Base-by-base conservation (phyloP, 805 yeast genomes). In the Millerozyma miso region DNA sequence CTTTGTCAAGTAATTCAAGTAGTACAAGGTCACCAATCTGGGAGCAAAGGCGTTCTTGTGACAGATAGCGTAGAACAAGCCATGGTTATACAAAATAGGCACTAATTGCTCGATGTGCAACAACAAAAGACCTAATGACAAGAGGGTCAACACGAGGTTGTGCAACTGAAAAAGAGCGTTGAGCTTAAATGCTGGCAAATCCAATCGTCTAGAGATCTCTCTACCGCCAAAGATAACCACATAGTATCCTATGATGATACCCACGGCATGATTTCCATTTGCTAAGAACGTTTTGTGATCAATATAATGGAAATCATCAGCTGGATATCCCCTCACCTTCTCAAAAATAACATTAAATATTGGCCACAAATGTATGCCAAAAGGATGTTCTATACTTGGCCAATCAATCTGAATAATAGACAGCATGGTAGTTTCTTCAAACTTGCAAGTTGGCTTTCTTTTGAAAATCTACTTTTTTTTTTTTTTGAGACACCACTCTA, bases 1-100 rank as follows among this genome's bases (percentile, higher is more conserved):
- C 69, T 91, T 91, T 62, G 93, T 84, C 66, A 91, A 73, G 69
- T 90, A 91, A 73, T 90, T 91, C 69, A 91, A 72, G 71, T 90
- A 91, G 71, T 93, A 91, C 51, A 91, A 67, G 20, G 87, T 76
- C 49, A 88, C 91, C 63, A 91, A 76, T 56, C 81, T 81, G 51
- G 84, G 86, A 35, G 96, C 83, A 85, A 90, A 91, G 8, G 96
- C 83, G 38, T 77, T 75, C 49, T 71, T 63, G 65, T 80, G 67
- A 68, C 98, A 93, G 58, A 91, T 83, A 39, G 95, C 86, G 59
- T 79, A 88, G 64, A 85, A 83, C 14, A 91, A 41, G 12, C 98
- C 98, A 58, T 90, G 79, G 48, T 74, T 61, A 53, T 68, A 72
- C 49, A 89, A 65, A 56, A 87, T 81, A 33, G 98, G 97, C 39